Conservation (phyloP, 164 flowering plant genomes). For the Vitis labrusca region DNA sequence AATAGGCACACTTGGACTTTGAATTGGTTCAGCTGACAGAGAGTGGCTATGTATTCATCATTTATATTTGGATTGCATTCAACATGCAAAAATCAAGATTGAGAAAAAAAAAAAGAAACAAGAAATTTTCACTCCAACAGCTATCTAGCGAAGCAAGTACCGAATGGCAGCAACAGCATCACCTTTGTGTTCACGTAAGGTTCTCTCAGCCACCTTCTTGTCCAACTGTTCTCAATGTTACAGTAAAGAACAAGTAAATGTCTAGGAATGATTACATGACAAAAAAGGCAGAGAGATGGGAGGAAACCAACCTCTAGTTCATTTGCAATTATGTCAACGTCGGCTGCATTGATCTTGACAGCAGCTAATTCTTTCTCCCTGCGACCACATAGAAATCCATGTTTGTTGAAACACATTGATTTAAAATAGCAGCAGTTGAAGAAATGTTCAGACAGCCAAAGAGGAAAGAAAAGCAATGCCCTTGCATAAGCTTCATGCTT, state of each 20-base stretch:
- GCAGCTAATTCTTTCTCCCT: constrained; percentile 96
- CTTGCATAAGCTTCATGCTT: too few species aligned
- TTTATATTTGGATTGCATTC: too few species aligned
- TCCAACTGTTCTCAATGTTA: constrained; percentile 60
- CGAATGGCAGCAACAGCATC: constrained; percentile 98
- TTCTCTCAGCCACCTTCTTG: constrained; percentile 96
- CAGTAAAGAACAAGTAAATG: background rate
- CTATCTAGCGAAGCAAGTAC: constrained; percentile 53
- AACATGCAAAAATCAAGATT: background rate
- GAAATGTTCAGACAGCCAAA: background rate
- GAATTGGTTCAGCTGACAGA: too few species aligned
- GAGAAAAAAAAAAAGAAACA: background rate
- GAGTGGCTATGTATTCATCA: too few species aligned
- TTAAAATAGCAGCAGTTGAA: background rate
- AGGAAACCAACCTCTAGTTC: constrained; percentile 73
- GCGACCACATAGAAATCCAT: background rate
- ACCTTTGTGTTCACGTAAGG: constrained; percentile 93
- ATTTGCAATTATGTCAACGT: constrained; percentile 87
- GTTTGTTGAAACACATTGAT: too few species aligned
- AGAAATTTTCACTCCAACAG: constrained; percentile 1
- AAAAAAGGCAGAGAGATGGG: background rate
- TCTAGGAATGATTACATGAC: background rate
- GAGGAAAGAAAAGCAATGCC: too few species aligned
- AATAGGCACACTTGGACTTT: too few species aligned
- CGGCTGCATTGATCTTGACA: constrained; percentile 85